phyloP scores from a whole-genome alignment of 2,329 filamentous ascomycete genomes.

The Pseudogymnoascus sp. region DNA sequence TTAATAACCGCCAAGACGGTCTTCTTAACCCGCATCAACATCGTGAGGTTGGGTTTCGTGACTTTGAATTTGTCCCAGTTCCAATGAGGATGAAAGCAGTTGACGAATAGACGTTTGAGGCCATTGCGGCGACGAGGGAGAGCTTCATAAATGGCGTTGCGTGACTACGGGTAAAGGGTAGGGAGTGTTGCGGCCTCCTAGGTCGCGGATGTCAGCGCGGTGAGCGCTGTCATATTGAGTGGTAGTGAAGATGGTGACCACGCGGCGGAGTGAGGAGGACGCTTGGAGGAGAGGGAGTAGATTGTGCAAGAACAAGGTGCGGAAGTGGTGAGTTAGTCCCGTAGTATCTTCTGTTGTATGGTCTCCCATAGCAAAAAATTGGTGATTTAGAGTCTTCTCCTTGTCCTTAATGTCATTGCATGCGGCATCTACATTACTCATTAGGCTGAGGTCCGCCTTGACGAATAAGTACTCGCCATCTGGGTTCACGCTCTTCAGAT shows the following conservation, averaged over 20 bases:
- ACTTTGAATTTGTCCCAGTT: background rate
- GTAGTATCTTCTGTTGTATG: constrained; percentile 14
- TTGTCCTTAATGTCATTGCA: constrained; percentile 40
- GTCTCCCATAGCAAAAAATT: constrained; percentile 41
- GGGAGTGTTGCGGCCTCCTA: background rate
- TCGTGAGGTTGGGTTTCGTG: background rate
- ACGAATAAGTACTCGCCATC: constrained; percentile 36
- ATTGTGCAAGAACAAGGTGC: constrained; percentile 45
- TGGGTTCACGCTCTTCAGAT: constrained; percentile 26
- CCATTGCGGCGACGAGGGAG: background rate
- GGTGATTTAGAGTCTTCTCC: constrained; percentile 43
- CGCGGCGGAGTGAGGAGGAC: constrained; percentile 38
- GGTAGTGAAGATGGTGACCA: constrained; percentile 38
- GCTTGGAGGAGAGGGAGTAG: constrained; percentile 44
- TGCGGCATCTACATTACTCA: constrained; percentile 37
- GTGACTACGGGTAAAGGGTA: background rate
- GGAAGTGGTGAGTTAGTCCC: constrained; percentile 44
- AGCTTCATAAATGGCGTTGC: background rate
- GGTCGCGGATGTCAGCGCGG: background rate
- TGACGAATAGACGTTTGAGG: background rate
- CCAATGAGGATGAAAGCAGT: background rate
- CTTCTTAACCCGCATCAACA: background rate
- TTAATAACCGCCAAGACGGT: no score
- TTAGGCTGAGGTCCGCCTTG: constrained; percentile 33
- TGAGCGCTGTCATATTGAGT: background rate